Percentiles rank a stretch among this genome's conserved stretches.
Conservation (phyloP, 202 grass and related monocot genomes). For the Saccharum hybrid region DNA sequence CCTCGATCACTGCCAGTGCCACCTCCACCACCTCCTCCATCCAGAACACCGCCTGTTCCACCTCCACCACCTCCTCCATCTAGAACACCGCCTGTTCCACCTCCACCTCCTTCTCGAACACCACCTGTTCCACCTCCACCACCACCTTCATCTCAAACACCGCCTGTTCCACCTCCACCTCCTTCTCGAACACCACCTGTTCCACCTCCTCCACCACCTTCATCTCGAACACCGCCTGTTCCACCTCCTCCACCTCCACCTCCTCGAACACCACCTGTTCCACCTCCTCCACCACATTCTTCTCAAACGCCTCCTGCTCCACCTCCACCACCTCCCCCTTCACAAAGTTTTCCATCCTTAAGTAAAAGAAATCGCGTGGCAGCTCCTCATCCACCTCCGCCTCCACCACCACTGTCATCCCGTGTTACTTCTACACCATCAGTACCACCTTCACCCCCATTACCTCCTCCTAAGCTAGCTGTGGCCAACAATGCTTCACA, state of each 20-base stretch:
- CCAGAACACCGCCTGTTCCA: neutral
- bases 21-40: constrained; percentile 16
- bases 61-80: neutral
- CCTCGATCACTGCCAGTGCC: neutral
- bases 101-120: no score
- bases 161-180: neutral
- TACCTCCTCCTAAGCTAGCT: constrained; percentile 51
- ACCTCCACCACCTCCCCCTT: constrained; percentile 44
- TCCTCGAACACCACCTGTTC: no score
- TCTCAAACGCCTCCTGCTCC: constrained; percentile 17
- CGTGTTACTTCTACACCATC: constrained; percentile 34
- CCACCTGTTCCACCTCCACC: neutral
- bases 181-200: constrained; percentile 18
- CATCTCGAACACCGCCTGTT: constrained; percentile 14
- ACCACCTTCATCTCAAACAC: constrained; percentile 13
- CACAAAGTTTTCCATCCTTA: constrained; percentile 37
- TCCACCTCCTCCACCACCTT: constrained; percentile 17
- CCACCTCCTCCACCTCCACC: constrained; percentile 27
- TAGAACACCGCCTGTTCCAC: constrained; percentile 33
- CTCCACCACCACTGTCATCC: constrained; percentile 41
- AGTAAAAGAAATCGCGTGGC: constrained; percentile 41
- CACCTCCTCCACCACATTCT: neutral
- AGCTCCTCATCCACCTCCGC: constrained; percentile 39
- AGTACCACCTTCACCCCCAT: constrained; percentile 47
- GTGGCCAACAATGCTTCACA: constrained; percentile 29